phyloP scores from a whole-genome alignment of 2,329 filamentous ascomycete genomes.

The Aspergillus persii region DNA sequence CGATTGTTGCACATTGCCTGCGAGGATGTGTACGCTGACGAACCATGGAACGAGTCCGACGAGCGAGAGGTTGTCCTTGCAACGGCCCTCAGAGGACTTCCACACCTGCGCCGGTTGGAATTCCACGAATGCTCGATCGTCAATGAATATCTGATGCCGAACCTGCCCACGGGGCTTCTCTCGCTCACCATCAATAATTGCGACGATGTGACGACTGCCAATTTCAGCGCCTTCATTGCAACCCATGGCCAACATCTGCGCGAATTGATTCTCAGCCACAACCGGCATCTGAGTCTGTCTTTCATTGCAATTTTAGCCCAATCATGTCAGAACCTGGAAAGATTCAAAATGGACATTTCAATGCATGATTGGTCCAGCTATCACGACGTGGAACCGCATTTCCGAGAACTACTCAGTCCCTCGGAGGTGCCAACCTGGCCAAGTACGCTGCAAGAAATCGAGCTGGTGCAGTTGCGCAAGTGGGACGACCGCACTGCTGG shows the following conservation, averaged over 20 bases:
- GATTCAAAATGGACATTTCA: constrained; percentile 72
- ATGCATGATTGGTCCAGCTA: constrained; percentile 70
- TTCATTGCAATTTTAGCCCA: constrained; percentile 67
- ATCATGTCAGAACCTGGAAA: constrained; percentile 68
- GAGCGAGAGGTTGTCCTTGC: constrained; percentile 34
- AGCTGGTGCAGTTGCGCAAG: constrained; percentile 74
- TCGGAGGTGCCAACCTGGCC: constrained; percentile 76
- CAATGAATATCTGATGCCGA: constrained; percentile 64
- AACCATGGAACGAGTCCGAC: constrained; percentile 43
- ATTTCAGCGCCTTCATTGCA: constrained; percentile 63
- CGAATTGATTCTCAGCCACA: constrained; percentile 71
- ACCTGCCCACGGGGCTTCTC: constrained; percentile 64
- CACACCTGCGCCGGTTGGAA: constrained; percentile 63
- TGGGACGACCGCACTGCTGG: constrained; percentile 69
- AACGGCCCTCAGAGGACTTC: constrained; percentile 57
- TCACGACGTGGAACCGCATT: constrained; percentile 72
- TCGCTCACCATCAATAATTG: constrained; percentile 77
- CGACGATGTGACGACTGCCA: constrained; percentile 67
- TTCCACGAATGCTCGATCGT: constrained; percentile 74
- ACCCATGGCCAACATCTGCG: constrained; percentile 67
- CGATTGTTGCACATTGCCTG: constrained; percentile 37
- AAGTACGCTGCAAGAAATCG: constrained; percentile 64
- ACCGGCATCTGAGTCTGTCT: constrained; percentile 71
- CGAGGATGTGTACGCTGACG: constrained; percentile 21
- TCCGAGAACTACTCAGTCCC: constrained; percentile 60